Conservation (phyloP, 129 eudicot genomes). For the Centrapalus pauciflorus region DNA sequence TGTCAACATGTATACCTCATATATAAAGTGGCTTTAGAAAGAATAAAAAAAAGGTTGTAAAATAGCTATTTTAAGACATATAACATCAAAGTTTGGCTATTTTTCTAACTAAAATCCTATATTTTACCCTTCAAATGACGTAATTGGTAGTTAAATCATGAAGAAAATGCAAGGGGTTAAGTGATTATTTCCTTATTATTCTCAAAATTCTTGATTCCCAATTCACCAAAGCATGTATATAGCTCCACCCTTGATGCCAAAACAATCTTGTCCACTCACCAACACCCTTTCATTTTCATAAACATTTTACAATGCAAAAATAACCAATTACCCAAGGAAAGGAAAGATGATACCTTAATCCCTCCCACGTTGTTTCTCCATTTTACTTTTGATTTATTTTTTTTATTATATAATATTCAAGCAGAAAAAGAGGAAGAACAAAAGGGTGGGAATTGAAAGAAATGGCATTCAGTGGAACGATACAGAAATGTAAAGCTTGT, state of each 20-base stretch:
- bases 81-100: no score
- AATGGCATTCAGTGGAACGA: constrained; percentile 69
- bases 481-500: constrained; percentile 80
- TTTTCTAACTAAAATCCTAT: no score
- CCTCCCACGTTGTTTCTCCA: neutral
- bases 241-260: constrained; percentile 30
- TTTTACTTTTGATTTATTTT: constrained; percentile 1
- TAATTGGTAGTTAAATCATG: no score
- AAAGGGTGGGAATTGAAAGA: neutral
- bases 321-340: neutral
- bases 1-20: no score
- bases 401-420: neutral
- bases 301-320: neutral
- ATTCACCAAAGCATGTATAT: constrained; percentile 21
- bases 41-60: no score
- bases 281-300: neutral
- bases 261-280: constrained; percentile 17
- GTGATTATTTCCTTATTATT: constrained; percentile 20
- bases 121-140: no score
- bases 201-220: constrained; percentile 21
- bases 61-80: no score
- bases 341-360: neutral
- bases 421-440: neutral
- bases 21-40: no score
- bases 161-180: constrained; percentile 7